These are phyloP conservation scores for Paecilomyces sp. DNA, from an alignment of 2,329 filamentous ascomycete genomes.

Conservation along the genomic window DNA sequence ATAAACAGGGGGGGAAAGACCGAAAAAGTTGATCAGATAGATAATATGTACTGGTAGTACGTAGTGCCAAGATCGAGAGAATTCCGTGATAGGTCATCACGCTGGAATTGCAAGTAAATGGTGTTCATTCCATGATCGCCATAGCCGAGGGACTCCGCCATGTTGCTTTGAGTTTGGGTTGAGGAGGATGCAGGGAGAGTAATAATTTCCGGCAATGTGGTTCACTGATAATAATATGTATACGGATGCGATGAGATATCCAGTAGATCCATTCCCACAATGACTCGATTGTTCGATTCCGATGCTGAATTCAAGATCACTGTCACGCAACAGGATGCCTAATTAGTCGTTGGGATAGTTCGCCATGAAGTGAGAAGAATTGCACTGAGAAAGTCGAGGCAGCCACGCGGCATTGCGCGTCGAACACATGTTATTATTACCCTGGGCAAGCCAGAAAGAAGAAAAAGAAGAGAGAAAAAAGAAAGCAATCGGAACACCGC, in stretches of 20 bases:
- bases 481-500: slow-evolving; percentile 5
- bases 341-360: not conserved
- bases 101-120: not conserved
- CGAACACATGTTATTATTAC: not conserved
- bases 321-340: not conserved
- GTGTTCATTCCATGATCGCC: not conserved
- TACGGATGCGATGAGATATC: not conserved
- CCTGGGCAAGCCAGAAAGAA: slow-evolving; percentile 5
- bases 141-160: not conserved
- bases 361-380: not conserved
- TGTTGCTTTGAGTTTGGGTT: not conserved
- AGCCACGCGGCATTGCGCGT: not conserved
- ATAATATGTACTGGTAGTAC: not conserved
- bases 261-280: not conserved
- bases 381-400: not conserved
- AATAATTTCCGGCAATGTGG: not conserved
- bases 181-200: not conserved
- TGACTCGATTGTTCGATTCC: not conserved
- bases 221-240: not conserved
- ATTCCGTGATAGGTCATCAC: not conserved
- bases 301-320: not conserved
- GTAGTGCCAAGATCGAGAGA: not conserved
- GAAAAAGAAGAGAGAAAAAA: slow-evolving; percentile 13
- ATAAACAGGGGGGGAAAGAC: slow-evolving; percentile 9
- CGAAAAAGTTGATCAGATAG: not conserved